phyloP scores from a whole-genome alignment of 129 eudicot genomes.

The Solidago caesia region DNA sequence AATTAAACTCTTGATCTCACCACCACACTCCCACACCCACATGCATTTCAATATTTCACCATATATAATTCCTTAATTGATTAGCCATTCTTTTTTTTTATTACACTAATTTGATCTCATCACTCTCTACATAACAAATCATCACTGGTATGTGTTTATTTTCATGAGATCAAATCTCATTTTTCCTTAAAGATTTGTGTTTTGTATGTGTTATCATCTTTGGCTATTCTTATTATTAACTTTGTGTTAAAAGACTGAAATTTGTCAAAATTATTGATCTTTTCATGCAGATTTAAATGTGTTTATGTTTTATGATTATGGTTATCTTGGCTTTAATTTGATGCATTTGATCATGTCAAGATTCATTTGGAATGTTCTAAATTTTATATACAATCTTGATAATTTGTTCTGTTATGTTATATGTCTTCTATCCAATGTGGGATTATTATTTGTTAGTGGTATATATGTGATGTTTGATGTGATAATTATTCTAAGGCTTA shows the following conservation, averaged over 20 bases:
- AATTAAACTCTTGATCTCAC: slow-evolving; percentile 18
- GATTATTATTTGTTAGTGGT: slow-evolving; percentile 8
- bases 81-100: neutral
- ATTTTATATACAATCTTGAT: slow-evolving; percentile 15
- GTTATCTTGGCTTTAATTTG: slow-evolving; percentile 17
- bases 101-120: slow-evolving; percentile 15
- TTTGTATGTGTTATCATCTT: neutral
- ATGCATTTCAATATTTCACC: slow-evolving; percentile 17
- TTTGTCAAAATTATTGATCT: slow-evolving; percentile 8
- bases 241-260: neutral
- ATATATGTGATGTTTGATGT: neutral
- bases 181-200: slow-evolving; percentile 3
- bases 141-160: slow-evolving; percentile 30
- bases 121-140: slow-evolving; percentile 9
- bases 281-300: neutral
- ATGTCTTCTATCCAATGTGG: slow-evolving; percentile 22
- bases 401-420: slow-evolving; percentile 5
- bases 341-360: slow-evolving; percentile 14
- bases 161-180: slow-evolving; percentile 24
- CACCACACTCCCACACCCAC: slow-evolving; percentile 28
- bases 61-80: neutral
- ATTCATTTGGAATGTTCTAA: slow-evolving; percentile 27
- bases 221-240: slow-evolving; percentile 4
- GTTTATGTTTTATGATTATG: slow-evolving; percentile 21
- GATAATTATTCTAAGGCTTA: slow-evolving; percentile 4